Conservation (phyloP, 2,329 filamentous ascomycete genomes). For the Pezicula radicicola region DNA sequence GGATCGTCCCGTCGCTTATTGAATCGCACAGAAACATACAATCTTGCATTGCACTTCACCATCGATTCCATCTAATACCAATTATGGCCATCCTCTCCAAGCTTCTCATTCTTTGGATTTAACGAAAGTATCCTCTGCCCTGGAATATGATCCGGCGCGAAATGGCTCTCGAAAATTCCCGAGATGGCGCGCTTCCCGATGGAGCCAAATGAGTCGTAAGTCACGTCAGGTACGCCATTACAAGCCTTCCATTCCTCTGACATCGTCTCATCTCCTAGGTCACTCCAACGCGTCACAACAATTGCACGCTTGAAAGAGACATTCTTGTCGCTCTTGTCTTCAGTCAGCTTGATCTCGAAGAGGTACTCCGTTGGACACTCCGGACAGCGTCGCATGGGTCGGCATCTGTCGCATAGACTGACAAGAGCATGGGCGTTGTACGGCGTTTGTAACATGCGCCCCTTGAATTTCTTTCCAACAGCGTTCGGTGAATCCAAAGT, state of each 20-base stretch:
- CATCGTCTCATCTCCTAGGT: slow-evolving; percentile 52
- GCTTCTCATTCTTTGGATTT: slow-evolving; percentile 52
- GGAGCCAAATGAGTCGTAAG: slow-evolving; percentile 50
- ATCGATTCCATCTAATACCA: slow-evolving; percentile 46
- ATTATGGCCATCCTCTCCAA: slow-evolving; percentile 50
- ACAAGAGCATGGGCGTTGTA: slow-evolving; percentile 40
- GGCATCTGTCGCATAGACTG: slow-evolving; percentile 50
- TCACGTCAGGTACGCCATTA: slow-evolving; percentile 36
- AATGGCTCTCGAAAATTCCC: slow-evolving; percentile 55
- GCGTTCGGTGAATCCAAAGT: slow-evolving; percentile 24
- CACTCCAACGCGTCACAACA: slow-evolving; percentile 59
- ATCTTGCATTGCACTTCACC: too few species aligned
- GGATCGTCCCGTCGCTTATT: too few species aligned
- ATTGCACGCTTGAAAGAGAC: slow-evolving; percentile 56
- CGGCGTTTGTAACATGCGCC: slow-evolving; percentile 13
- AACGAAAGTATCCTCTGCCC: slow-evolving; percentile 55
- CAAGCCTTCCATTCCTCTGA: slow-evolving; percentile 54
- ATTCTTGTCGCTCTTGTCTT: slow-evolving; percentile 45
- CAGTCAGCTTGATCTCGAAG: slow-evolving; percentile 55
- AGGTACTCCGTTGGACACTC: slow-evolving; percentile 62
- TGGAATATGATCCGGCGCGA: slow-evolving; percentile 50
- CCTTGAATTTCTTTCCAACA: slow-evolving; percentile 28
- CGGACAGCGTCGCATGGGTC: slow-evolving; percentile 57
- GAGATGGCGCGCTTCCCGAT: slow-evolving; percentile 53
- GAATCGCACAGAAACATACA: too few species aligned